Conservation (phyloP, 805 yeast species). For the Lipomyces mesembrius region DNA sequence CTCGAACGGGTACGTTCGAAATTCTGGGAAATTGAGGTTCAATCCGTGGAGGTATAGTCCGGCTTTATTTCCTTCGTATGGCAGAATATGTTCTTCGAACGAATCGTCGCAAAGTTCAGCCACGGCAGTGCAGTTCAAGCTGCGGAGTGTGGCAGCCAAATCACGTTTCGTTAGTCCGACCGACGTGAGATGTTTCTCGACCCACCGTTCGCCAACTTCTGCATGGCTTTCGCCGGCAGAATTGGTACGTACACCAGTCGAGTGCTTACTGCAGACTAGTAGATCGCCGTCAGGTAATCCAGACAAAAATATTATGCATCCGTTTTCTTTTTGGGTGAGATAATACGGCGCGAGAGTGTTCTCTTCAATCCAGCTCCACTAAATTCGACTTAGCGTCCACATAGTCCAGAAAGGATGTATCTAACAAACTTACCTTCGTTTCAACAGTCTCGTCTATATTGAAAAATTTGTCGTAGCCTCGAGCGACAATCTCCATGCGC, state of each 20-base stretch:
- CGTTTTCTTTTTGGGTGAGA: constrained; percentile 86
- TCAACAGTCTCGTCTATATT: constrained; percentile 66
- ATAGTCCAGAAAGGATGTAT: not conserved
- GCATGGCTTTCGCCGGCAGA: constrained; percentile 65
- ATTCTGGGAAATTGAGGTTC: constrained; percentile 66
- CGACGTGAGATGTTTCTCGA: constrained; percentile 57
- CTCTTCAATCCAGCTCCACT: constrained; percentile 51
- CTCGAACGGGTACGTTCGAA: constrained; percentile 66
- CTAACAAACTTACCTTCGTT: constrained; percentile 50
- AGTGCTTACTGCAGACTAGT: constrained; percentile 88
- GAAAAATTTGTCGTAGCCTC: constrained; percentile 96
- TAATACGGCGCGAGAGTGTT: constrained; percentile 76
- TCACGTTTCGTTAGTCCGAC: constrained; percentile 51
- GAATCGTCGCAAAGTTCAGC: constrained; percentile 90
- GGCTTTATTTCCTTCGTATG: constrained; percentile 65
- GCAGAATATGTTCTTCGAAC: constrained; percentile 92
- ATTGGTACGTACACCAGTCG: constrained; percentile 65
- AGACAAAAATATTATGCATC: constrained; percentile 84
- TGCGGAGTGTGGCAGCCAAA: constrained; percentile 61
- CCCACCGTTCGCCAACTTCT: constrained; percentile 63
- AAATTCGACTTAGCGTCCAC: not conserved
- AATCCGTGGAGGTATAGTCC: constrained; percentile 93
- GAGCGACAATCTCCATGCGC: constrained; percentile 55
- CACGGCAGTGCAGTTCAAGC: constrained; percentile 73
- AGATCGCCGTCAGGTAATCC: constrained; percentile 77